Evolutionary conservation across 495 filamentous ascomycete species (phyloP), one percentile per base, ranked within the genome.

Genomic region (Penicillium psychrofluorescens): DNA sequence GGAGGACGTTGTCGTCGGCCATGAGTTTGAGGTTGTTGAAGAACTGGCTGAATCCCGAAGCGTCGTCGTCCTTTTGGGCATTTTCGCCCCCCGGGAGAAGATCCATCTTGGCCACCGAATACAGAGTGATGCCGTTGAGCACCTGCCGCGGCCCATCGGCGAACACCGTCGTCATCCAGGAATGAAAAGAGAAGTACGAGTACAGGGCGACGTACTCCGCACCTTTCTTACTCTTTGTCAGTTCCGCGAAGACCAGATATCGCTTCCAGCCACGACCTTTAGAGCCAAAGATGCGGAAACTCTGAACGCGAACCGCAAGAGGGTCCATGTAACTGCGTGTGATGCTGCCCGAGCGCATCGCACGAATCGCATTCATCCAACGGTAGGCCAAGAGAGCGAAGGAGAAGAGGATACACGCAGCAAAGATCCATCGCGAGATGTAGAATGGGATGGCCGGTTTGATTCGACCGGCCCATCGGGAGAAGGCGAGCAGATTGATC

Each of bases 121-220:
- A 90, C 6, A 98, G 72, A 0, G 90, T 94, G 46, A 96, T 65
- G 12, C 80, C 87, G 58, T 98, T 98, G 59, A 96, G 72, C 43
- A 82, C 84, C 55, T 94, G 87, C 46, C 92, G 84, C 11, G 92
- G 92, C 1, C 89, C 91, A 65, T 94, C 86, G 35, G 90, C 92
- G 50, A 96, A 75, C 40, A 95, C 66, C 28, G 90, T 81, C 38
- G 88, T 85, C 58, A 95, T 76, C 83, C 92, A 95, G 40, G 85
- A 83, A 69, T 96, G 84, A 60, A 96, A 96, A 12, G 85, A 84
- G 63, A 96, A 98, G 56, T 95, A 95, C 29, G 88, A 84, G 56
- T 95, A 95, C 2, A 98, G 74, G 9, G 90, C 92, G 34, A 95
- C 73, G 59, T 95, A 95, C 60, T 96, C 91, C 28, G 81, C 79